Percentiles rank a stretch among this genome's conserved stretches.
Conservation (phyloP, 108 stramenopile genomes). For the Aureococcus anophagefferens region DNA sequence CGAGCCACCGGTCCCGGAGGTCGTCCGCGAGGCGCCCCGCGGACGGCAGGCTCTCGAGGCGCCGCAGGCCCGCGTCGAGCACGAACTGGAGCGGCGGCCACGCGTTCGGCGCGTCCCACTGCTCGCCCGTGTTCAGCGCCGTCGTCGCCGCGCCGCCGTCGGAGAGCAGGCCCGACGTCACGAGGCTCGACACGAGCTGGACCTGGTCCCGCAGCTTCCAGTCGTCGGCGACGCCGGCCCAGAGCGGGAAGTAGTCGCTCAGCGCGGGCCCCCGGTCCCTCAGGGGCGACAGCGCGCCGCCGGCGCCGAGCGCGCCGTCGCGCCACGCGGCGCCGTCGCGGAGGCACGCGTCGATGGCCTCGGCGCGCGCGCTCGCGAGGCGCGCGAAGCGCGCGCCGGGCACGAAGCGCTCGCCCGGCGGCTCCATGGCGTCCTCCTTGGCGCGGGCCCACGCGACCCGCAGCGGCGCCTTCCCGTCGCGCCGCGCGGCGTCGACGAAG, state of each 20-base stretch:
- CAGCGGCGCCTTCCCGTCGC: too few relatives aligned
- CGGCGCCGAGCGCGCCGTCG: background rate
- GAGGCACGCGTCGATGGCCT: background rate
- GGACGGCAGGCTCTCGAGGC: background rate
- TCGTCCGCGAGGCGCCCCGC: conserved; percentile 20
- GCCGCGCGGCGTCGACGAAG: too few relatives aligned
- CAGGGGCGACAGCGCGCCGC: background rate
- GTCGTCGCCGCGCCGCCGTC: conserved; percentile 15
- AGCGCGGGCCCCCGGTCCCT: too few relatives aligned
- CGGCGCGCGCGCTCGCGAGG: background rate
- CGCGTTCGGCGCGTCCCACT: conserved; percentile 40
- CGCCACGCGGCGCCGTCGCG: background rate
- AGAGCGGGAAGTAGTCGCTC: too few relatives aligned
- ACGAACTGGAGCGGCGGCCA: conserved; percentile 45
- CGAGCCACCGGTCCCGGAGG: conserved; percentile 5
- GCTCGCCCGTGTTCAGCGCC: conserved; percentile 22
- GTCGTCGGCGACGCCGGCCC: too few relatives aligned
- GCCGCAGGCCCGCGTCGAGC: conserved; percentile 24
- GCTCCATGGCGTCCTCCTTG: background rate
- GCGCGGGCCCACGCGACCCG: background rate
- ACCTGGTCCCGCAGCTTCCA: too few relatives aligned
- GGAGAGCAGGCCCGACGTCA: conserved; percentile 5
- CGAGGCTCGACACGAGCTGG: background rate
- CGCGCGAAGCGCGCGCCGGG: background rate
- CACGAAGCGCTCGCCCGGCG: too few relatives aligned